Evolutionary conservation across 257 asterid species (phyloP).

Genomic region (Solanum chiquidenum): DNA sequence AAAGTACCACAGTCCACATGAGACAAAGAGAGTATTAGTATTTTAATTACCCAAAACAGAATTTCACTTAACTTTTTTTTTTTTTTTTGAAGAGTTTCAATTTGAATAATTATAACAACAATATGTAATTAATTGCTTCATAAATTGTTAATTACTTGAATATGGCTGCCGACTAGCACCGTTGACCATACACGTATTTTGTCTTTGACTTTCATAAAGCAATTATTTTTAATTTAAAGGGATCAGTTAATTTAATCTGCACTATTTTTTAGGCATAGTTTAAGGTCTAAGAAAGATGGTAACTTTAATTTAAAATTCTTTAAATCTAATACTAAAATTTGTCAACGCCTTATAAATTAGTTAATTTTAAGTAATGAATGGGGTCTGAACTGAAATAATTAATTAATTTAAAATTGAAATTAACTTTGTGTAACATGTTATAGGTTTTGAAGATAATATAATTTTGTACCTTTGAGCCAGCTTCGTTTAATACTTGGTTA

Average conservation of each 20-base stretch:
- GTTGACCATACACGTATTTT: constrained; percentile 11
- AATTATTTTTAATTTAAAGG: constrained; percentile 1
- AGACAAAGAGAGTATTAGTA: neutral
- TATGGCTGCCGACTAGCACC: constrained; percentile 9
- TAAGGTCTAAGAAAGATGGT: constrained; percentile 29
- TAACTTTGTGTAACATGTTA: neutral
- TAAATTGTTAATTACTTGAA: neutral
- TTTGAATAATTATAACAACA: neutral
- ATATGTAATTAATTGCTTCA: neutral
- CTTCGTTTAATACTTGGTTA: neutral
- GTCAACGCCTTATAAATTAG: neutral
- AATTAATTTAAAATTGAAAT: neutral
- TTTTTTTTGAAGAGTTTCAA: neutral
- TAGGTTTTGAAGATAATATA: neutral
- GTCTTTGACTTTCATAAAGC: constrained; percentile 30
- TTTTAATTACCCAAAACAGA: neutral
- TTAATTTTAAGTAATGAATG: neutral
- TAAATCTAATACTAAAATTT: constrained; percentile 1
- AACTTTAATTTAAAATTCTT: neutral
- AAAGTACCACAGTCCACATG: accelerated
- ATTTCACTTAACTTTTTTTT: neutral
- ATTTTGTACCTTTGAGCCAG: neutral
- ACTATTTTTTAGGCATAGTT: constrained; percentile 25
- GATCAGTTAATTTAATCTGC: neutral
- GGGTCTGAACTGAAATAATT: neutral